These are phyloP conservation scores for Spatholobus suberectus DNA, from an alignment of 306 rosid genomes.

Conservation along the genomic window DNA sequence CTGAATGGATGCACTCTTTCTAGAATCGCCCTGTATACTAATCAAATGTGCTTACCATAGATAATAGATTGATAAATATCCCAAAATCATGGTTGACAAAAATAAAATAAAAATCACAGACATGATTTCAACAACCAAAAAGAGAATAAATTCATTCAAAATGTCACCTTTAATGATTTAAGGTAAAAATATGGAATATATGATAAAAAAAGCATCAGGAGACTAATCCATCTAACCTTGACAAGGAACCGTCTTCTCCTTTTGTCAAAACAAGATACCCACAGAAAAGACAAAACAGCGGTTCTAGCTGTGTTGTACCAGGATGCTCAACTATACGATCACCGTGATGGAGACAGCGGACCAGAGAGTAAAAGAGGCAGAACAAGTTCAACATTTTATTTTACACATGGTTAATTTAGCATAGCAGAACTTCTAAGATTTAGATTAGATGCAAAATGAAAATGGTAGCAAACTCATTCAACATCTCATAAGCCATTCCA, in stretches of 20 bases:
- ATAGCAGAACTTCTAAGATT: too few relatives aligned
- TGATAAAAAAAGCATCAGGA: background rate
- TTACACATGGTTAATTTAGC: too few relatives aligned
- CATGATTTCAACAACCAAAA: constrained; percentile 7
- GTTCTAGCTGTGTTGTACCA: background rate
- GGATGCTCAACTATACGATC: too few relatives aligned
- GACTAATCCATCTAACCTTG: constrained; percentile 63
- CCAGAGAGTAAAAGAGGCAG: too few relatives aligned
- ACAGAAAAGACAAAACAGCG: constrained; percentile 42
- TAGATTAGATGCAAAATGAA: too few relatives aligned
- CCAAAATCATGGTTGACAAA: background rate
- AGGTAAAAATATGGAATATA: constrained; percentile 2
- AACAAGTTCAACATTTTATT: too few relatives aligned
- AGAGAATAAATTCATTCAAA: constrained; percentile 1
- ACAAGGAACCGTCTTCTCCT: constrained; percentile 87
- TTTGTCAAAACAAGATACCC: constrained; percentile 86
- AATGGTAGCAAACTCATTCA: too few relatives aligned
- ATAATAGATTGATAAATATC: background rate
- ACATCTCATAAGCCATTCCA: too few relatives aligned
- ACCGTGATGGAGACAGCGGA: too few relatives aligned
- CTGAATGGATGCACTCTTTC: constrained; percentile 88
- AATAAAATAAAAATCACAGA: background rate
- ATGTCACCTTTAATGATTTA: constrained; percentile 24
- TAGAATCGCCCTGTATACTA: constrained; percentile 63
- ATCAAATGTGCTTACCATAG: constrained; percentile 8